These are phyloP conservation scores for Rhizophlyctis rosea DNA, from an alignment of 192 early-diverging fungal species.

Conservation along the genomic window DNA sequence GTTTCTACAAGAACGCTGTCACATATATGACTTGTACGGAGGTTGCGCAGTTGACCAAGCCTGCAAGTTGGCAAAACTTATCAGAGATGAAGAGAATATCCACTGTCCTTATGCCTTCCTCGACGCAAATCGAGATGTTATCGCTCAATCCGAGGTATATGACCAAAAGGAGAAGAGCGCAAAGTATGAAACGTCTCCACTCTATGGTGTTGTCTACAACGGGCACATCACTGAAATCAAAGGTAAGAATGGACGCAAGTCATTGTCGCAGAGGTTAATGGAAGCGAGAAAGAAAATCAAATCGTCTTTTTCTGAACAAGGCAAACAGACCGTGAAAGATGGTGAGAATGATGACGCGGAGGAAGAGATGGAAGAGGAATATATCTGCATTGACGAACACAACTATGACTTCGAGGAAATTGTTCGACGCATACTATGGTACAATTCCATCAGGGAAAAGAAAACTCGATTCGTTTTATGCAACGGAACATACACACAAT, in stretches of 20 bases:
- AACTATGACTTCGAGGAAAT: constrained; percentile 2
- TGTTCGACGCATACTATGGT: neutral
- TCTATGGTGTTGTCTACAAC: constrained; percentile 11
- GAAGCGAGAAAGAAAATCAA: neutral
- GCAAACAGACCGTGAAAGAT: neutral
- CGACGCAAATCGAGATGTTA: neutral
- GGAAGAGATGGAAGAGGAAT: neutral
- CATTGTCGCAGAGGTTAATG: neutral
- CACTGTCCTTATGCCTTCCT: neutral
- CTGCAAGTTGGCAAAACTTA: neutral
- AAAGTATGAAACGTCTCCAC: constrained; percentile 5
- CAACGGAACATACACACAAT: neutral
- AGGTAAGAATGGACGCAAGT: constrained; percentile 1
- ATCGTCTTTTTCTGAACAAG: neutral
- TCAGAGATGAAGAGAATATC: neutral
- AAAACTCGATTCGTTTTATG: too few relatives aligned
- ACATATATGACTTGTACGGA: too few relatives aligned
- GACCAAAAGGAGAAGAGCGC: neutral
- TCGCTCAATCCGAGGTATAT: constrained; percentile 1
- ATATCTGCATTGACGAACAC: neutral
- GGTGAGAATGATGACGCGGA: neutral
- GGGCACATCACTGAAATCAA: constrained; percentile 4
- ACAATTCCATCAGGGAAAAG: neutral
- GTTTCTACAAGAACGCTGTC: too few relatives aligned
- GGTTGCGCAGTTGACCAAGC: neutral